A percentile compares a stretch with the other conserved stretches of the same genome.
Conservation (phyloP, 225 moss, liverwort and hornwort genomes). For the Takakia lepidozioides region DNA sequence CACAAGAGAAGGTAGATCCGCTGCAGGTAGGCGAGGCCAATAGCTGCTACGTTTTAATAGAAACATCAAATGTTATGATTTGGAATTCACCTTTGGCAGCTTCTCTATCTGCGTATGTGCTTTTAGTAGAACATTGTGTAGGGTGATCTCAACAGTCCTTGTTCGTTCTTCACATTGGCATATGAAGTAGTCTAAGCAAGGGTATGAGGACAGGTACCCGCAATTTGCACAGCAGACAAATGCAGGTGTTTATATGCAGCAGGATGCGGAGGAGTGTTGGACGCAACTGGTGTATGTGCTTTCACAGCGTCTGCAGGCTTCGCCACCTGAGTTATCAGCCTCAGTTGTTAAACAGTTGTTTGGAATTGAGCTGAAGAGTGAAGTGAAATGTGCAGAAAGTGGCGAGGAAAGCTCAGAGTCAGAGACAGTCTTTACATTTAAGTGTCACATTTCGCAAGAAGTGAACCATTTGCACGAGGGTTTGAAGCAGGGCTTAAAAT, state of each 20-base stretch:
- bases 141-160: too few relatives aligned
- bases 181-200: too few relatives aligned
- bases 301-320: conserved; percentile 59
- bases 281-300: conserved; percentile 84
- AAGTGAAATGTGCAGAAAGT: conserved; percentile 78
- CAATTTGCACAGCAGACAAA: conserved; percentile 87
- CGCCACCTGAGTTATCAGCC: conserved; percentile 18
- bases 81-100: too few relatives aligned
- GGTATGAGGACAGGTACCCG: conserved; percentile 69
- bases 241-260: conserved; percentile 78
- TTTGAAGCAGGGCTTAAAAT: conserved; percentile 82
- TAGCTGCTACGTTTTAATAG: too few relatives aligned
- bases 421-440: conserved; percentile 78
- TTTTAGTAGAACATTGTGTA: too few relatives aligned
- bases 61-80: too few relatives aligned
- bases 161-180: too few relatives aligned
- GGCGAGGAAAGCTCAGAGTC: conserved; percentile 67
- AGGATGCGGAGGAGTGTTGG: conserved; percentile 99
- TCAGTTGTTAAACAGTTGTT: conserved; percentile 70
- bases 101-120: too few relatives aligned
- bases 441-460: conserved; percentile 92
- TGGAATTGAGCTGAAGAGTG: conserved; percentile 68
- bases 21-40: too few relatives aligned
- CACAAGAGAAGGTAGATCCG: too few relatives aligned
- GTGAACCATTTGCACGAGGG: conserved; percentile 96